Evolutionary conservation across 495 filamentous ascomycete genomes (phyloP), one percentile per base, ranked within the genome.

Genomic region (Hypoxylon rickii): DNA sequence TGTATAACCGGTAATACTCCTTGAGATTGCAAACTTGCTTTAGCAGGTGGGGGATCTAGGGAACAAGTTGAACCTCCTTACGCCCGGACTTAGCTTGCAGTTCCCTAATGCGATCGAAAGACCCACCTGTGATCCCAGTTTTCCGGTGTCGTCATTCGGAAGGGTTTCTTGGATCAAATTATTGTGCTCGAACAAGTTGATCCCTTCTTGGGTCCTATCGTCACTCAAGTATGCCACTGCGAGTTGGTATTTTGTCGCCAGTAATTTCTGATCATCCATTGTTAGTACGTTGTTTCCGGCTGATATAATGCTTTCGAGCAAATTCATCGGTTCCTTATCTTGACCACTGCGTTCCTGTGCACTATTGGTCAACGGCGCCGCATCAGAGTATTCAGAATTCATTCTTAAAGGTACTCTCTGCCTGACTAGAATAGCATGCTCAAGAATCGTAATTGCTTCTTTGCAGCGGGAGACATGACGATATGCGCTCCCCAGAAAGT

Each of bases 61-160:
- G n/a, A n/a, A n/a, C n/a, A n/a, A n/a, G n/a, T n/a, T n/a, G n/a
- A n/a, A n/a, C n/a, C n/a, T n/a, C n/a, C n/a, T n/a, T n/a, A n/a
- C n/a, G n/a, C n/a, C n/a, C n/a, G n/a, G n/a, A n/a, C n/a, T n/a
- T n/a, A n/a, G n/a, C n/a, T n/a, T n/a, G n/a, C n/a, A n/a, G n/a
- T n/a, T n/a, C n/a, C n/a, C n/a, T n/a, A n/a, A n/a, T 56, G 69
- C 65, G 15, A 33, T 37, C 33, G 66, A 70, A 39, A 45, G 72
- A 65, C n/a, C 31, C 40, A 39, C 24, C 68, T 64, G 63, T 65
- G 63, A 67, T 8, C n/a, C 29, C 17, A 73, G 53, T 62, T 61
- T 58, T 24, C 33, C 26, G 11, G 38, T 54, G 58, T 73, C 42
- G 51, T 69, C 60, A 63, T 73, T 54, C 31, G 37, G 31, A 36